These are phyloP conservation scores for Huntiella omanensis DNA, from an alignment of 2,329 filamentous ascomycete species.

Conservation along the genomic window DNA sequence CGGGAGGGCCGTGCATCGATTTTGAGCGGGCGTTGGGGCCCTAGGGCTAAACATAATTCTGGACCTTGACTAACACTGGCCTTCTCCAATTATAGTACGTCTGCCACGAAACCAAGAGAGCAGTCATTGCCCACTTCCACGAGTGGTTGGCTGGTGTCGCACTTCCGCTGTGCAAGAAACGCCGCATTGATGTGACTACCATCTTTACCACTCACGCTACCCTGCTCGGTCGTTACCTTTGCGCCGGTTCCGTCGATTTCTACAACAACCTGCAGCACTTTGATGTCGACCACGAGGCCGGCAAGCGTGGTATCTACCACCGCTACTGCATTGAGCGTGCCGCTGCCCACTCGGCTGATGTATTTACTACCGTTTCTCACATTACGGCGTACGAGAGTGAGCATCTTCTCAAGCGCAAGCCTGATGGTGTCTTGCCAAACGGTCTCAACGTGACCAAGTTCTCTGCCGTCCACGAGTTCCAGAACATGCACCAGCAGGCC, in stretches of 20 bases:
- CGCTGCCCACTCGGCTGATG: constrained; percentile 77
- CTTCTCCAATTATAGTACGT: constrained; percentile 46
- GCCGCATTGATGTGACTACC: constrained; percentile 88
- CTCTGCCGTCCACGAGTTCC: constrained; percentile 95
- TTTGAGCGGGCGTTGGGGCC: not conserved
- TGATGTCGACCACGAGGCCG: constrained; percentile 88
- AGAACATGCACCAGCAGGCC: constrained; percentile 88
- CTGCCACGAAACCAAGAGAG: constrained; percentile 74
- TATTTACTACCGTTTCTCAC: constrained; percentile 96
- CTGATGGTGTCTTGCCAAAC: constrained; percentile 89
- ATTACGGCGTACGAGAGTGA: constrained; percentile 98
- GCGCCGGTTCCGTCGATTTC: constrained; percentile 92
- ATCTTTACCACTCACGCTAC: constrained; percentile 96
- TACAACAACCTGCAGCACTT: constrained; percentile 98
- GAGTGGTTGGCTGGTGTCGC: constrained; percentile 96
- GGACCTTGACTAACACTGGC: too few species aligned
- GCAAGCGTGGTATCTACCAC: constrained; percentile 96
- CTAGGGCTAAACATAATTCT: too few species aligned
- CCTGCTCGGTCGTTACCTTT: constrained; percentile 84
- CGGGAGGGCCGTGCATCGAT: constrained; percentile 1
- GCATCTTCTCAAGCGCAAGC: constrained; percentile 91
- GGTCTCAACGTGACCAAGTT: constrained; percentile 98
- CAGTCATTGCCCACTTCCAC: constrained; percentile 95
- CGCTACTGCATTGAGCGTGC: constrained; percentile 95
- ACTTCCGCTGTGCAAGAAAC: constrained; percentile 77